Evolutionary conservation across 768 basidiomycete species (phyloP).

Genomic region (Collybia nuda): DNA sequence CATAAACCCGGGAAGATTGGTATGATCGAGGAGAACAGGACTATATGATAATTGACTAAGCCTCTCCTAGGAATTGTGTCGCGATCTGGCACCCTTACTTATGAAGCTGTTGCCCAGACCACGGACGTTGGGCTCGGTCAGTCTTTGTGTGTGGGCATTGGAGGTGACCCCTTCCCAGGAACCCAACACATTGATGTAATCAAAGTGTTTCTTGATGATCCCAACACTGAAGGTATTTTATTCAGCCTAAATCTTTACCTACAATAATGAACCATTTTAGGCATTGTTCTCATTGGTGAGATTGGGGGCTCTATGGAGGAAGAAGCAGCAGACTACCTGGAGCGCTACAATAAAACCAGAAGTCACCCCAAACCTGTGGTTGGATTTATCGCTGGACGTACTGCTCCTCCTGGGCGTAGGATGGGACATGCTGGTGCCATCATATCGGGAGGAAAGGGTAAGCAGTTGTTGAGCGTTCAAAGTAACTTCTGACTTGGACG

Average conservation of each 20-base stretch:
- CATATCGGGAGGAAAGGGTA: conserved; percentile 96
- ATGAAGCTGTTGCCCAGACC: conserved; percentile 98
- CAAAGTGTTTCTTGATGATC: conserved; percentile 94
- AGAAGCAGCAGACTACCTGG: conserved; percentile 96
- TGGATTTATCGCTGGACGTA: conserved; percentile 96
- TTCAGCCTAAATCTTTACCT: not conserved
- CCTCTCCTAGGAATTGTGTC: conserved; percentile 80
- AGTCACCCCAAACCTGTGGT: conserved; percentile 91
- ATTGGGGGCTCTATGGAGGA: conserved; percentile 99
- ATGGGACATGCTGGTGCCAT: conserved; percentile 99
- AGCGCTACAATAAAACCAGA: conserved; percentile 88
- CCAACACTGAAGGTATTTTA: conserved; percentile 78
- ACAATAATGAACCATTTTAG: conserved; percentile 31
- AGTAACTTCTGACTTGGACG: not conserved
- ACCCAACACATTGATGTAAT: conserved; percentile 95
- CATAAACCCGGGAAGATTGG: conserved; percentile 97
- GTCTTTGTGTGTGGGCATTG: conserved; percentile 95
- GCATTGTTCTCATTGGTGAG: conserved; percentile 97
- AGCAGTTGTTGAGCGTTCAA: conserved; percentile 2
- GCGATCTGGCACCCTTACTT: conserved; percentile 93
- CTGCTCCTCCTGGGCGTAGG: conserved; percentile 95
- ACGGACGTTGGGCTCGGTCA: conserved; percentile 95
- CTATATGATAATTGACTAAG: no score
- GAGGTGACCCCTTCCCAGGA: conserved; percentile 96
- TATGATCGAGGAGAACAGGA: conserved; percentile 25